Evolutionary conservation across 2,329 filamentous ascomycete species (phyloP), one percentile per base, ranked within the genome.

Genomic region (Fusarium sp.): DNA sequence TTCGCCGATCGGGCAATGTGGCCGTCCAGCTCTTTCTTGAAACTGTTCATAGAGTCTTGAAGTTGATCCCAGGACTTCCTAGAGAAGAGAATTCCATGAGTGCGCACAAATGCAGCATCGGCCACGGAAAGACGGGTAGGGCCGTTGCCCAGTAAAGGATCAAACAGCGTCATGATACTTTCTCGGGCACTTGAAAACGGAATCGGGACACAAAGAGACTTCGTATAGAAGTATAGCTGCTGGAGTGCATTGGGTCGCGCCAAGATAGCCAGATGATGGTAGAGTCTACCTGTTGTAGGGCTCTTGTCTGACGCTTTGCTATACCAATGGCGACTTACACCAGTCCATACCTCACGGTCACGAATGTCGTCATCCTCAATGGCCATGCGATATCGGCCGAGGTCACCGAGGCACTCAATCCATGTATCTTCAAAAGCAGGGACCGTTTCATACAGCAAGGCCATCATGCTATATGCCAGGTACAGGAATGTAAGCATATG

Each of bases 401-500:
- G 80, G 75, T 98, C 94, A 0, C 95, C 95, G 0, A 98, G 82
- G 56, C 94, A 98, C 71, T 98, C 95, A 11, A 97, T 93, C 95
- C 95, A 98, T 0, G 93, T 97, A 61, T 96, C 92, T 55, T 92
- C 88, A 70, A 97, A 98, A 0, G 87, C 85, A 0, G 92, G 90
- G 0, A 97, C 93, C 0, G 93, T 97, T 74, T 98, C 95, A 63
- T 94, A 92, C 0, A 98, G 80, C 0, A 98, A 80, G 0, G 93
- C 91, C 87, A 98, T 93, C 89, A 97, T 97, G 4, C 91, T 92
- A 70, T 98, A 98, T 0, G 94, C 91, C 18, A 95, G 80, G 67
- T 97, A 97, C 1, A 98, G 94, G 58, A 97, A 98, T 0, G 90
- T 90, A 0, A 97, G 82, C 94, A 98, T 98, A 58, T 97, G 92